Evolutionary conservation across 371 early-diverging fungal species (phyloP).

Genomic region (Actinomucor elegans): DNA sequence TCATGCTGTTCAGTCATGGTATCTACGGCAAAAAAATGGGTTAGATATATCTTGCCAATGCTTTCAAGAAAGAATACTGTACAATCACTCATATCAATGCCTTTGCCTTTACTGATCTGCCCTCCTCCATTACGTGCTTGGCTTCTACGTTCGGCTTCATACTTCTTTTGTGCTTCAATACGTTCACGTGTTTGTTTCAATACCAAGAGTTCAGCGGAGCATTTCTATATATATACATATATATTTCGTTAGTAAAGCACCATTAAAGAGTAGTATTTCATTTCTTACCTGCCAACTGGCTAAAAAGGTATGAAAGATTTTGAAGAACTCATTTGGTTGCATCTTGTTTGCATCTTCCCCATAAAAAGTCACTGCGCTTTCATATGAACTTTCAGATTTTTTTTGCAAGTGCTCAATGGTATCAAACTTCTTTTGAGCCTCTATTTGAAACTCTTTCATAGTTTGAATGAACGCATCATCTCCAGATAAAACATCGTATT

Average conservation of each 20-base stretch:
- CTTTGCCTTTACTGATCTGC: slow-evolving; percentile 28
- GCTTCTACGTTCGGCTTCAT: slow-evolving; percentile 44
- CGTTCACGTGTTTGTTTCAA: slow-evolving; percentile 33
- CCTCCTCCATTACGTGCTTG: slow-evolving; percentile 15
- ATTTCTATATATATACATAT: slow-evolving; percentile 17
- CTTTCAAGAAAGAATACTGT: too few relatives aligned
- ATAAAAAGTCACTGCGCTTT: slow-evolving; percentile 46
- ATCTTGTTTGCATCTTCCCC: slow-evolving; percentile 77
- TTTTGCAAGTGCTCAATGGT: slow-evolving; percentile 36
- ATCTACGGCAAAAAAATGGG: too few relatives aligned
- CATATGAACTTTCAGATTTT: slow-evolving; percentile 41
- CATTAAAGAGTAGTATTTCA: too few relatives aligned
- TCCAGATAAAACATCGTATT: slow-evolving; percentile 33
- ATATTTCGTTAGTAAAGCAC: too few relatives aligned
- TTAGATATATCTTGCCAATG: too few relatives aligned
- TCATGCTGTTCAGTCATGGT: slow-evolving; percentile 20
- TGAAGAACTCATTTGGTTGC: slow-evolving; percentile 86
- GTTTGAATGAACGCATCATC: slow-evolving; percentile 23
- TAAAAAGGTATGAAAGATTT: slow-evolving; percentile 72
- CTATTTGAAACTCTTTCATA: slow-evolving; percentile 49
- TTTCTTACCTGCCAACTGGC: slow-evolving; percentile 12
- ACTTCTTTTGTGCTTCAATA: slow-evolving; percentile 42
- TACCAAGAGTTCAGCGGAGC: slow-evolving; percentile 24
- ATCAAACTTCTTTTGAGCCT: slow-evolving; percentile 36
- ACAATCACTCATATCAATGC: slow-evolving; percentile 45